phyloP scores from a whole-genome alignment of 257 asterid species.

The Solanum ossicruentum region DNA sequence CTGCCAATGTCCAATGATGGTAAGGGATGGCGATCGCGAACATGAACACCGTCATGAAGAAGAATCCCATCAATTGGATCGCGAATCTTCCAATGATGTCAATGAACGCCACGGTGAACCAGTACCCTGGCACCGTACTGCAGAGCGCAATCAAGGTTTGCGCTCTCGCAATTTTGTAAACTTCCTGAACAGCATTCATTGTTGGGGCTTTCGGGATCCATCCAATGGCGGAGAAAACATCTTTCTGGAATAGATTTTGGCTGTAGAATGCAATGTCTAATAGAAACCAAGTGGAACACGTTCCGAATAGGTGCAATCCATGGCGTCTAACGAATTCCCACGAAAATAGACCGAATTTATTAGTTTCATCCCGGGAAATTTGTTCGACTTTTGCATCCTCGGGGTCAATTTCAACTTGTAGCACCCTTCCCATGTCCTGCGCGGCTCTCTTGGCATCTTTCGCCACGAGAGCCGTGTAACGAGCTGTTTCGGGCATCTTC shows the following conservation, averaged over 20 bases:
- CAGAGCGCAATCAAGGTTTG: conserved; percentile 13
- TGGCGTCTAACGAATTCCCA: conserved; percentile 8
- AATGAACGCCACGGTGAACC: conserved; percentile 16
- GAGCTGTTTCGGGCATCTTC: conserved; percentile 16
- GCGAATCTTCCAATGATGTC: conserved; percentile 10
- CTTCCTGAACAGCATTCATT: conserved; percentile 18
- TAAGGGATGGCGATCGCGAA: conserved; percentile 13
- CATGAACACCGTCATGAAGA: conserved; percentile 18
- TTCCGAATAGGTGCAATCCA: conserved; percentile 10
- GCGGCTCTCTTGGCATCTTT: conserved; percentile 9
- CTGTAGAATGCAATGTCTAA: conserved; percentile 1
- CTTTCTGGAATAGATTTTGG: neutral
- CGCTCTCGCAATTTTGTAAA: conserved; percentile 2
- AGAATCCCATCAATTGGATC: neutral
- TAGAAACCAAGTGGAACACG: conserved; percentile 11
- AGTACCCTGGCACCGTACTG: conserved; percentile 22
- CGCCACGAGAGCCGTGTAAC: conserved; percentile 12
- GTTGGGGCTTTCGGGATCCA: neutral
- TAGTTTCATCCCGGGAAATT: neutral
- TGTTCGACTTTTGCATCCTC: neutral
- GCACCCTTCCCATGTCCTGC: conserved; percentile 11
- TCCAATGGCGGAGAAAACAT: neutral
- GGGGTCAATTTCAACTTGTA: conserved; percentile 3
- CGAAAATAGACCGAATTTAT: conserved; percentile 1
- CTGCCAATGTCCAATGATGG: conserved; percentile 7